Percentiles rank a stretch among this genome's conserved stretches.
These are phyloP conservation scores for Lepiota venenata DNA, from an alignment of 768 basidiomycete genomes.

Conservation along the genomic window DNA sequence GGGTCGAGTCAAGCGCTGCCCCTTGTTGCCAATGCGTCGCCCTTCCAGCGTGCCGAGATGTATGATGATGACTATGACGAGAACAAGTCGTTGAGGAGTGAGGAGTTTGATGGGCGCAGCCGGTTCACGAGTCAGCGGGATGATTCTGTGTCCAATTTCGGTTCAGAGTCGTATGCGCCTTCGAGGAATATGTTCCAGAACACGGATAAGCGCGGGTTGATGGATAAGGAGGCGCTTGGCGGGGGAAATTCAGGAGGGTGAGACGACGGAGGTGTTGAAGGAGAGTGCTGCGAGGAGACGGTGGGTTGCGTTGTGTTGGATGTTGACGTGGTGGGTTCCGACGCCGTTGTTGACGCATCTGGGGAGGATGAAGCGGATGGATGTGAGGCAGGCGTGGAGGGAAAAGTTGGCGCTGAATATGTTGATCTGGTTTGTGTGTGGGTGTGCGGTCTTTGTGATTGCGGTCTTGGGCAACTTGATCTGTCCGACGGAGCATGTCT, in stretches of 20 bases:
- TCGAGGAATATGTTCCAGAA: conserved; percentile 95
- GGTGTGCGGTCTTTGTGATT: conserved; percentile 89
- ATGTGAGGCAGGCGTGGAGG: conserved; percentile 94
- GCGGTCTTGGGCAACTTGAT: conserved; percentile 84
- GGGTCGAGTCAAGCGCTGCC: conserved; percentile 74
- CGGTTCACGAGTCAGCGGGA: conserved; percentile 75
- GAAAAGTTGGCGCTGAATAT: conserved; percentile 95
- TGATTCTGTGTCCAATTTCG: conserved; percentile 77
- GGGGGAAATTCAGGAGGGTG: conserved; percentile 83
- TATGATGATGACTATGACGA: conserved; percentile 84
- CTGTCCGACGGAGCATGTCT: conserved; percentile 94
- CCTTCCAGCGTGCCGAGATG: conserved; percentile 71
- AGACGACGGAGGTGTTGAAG: conserved; percentile 84
- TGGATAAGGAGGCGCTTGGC: conserved; percentile 83
- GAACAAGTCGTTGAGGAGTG: conserved; percentile 65
- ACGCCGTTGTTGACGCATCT: conserved; percentile 60
- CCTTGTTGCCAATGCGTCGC: conserved; percentile 78
- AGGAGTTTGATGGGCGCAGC: conserved; percentile 80
- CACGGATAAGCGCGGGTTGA: conserved; percentile 65
- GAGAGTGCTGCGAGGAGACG: conserved; percentile 76
- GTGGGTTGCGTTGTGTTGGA: conserved; percentile 88
- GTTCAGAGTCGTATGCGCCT: conserved; percentile 91
- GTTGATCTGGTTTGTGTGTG: conserved; percentile 93
- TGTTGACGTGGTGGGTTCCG: conserved; percentile 92
- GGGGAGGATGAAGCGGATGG: conserved; percentile 92